Conservation (phyloP, 768 basidiomycete genomes). For the Harrya chromipes region DNA sequence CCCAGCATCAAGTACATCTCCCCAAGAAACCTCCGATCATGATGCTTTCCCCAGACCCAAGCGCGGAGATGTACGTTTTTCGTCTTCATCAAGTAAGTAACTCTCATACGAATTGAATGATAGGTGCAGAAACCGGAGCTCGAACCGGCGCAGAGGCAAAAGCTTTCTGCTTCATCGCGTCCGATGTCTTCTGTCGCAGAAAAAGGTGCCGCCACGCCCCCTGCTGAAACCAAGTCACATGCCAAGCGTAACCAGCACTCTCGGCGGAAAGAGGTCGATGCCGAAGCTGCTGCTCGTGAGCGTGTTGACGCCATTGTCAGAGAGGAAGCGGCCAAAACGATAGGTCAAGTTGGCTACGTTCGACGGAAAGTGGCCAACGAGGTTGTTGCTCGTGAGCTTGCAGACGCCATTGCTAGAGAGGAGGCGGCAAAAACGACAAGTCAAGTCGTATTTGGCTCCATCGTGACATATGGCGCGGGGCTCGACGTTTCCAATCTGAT, state of each 20-base stretch:
- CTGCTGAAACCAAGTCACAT: background rate
- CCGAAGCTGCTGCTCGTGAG: constrained; percentile 9
- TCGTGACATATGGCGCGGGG: constrained; percentile 47
- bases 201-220: background rate
- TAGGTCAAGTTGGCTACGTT: constrained; percentile 41
- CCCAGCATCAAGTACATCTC: background rate
- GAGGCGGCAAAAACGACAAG: constrained; percentile 41
- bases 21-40: constrained; percentile 6
- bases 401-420: constrained; percentile 13
- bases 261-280: constrained; percentile 14
- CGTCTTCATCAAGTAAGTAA: background rate
- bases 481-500: constrained; percentile 39
- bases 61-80: constrained; percentile 25
- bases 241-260: background rate
- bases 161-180: background rate
- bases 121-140: constrained; percentile 7
- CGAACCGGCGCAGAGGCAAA: constrained; percentile 4
- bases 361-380: too few species aligned
- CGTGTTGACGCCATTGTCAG: constrained; percentile 12
- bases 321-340: constrained; percentile 41
- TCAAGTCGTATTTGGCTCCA: constrained; percentile 38
- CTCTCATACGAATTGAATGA: background rate
- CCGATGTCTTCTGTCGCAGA: background rate
- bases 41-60: constrained; percentile 21
- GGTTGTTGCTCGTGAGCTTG: background rate